Conservation (phyloP, 805 yeast genomes). For the Metschnikowia lunata region DNA sequence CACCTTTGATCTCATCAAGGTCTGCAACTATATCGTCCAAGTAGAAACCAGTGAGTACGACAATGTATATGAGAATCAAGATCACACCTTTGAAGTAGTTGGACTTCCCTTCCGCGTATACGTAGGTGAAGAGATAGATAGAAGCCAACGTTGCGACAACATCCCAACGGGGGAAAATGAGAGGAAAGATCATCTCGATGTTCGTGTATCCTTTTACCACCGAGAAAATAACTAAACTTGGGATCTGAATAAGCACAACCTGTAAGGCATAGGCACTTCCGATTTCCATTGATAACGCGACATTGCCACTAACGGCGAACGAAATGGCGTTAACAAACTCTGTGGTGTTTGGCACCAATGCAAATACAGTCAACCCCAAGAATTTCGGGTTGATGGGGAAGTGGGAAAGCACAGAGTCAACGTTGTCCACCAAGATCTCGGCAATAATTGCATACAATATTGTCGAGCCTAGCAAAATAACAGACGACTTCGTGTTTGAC, state of each 20-base stretch:
- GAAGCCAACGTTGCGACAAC: slow-evolving; percentile 78
- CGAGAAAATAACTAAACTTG: slow-evolving; percentile 79
- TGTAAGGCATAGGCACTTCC: slow-evolving; percentile 97
- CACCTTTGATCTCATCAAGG: slow-evolving; percentile 10
- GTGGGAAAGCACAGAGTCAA: slow-evolving; percentile 74
- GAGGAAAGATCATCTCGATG: slow-evolving; percentile 57
- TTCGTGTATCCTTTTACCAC: slow-evolving; percentile 41
- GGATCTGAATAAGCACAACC: slow-evolving; percentile 90
- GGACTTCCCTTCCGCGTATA: slow-evolving; percentile 94
- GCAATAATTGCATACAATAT: slow-evolving; percentile 88
- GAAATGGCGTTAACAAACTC: slow-evolving; percentile 96
- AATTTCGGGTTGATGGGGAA: slow-evolving; percentile 88
- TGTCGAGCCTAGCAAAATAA: slow-evolving; percentile 80
- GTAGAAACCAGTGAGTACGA: slow-evolving; percentile 77
- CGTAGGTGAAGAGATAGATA: slow-evolving; percentile 84
- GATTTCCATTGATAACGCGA: slow-evolving; percentile 94
- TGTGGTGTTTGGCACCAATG: slow-evolving; percentile 93
- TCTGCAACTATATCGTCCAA: slow-evolving; percentile 43
- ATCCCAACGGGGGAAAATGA: slow-evolving; percentile 96
- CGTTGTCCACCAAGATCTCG: slow-evolving; percentile 88
- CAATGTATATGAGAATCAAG: slow-evolving; percentile 70
- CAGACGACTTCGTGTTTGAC: slow-evolving; percentile 80
- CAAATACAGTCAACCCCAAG: slow-evolving; percentile 90
- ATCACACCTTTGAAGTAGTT: slow-evolving; percentile 95
- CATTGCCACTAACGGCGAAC: slow-evolving; percentile 93